Conservation (phyloP, 129 eudicot genomes). For the Cynara cardunculus region DNA sequence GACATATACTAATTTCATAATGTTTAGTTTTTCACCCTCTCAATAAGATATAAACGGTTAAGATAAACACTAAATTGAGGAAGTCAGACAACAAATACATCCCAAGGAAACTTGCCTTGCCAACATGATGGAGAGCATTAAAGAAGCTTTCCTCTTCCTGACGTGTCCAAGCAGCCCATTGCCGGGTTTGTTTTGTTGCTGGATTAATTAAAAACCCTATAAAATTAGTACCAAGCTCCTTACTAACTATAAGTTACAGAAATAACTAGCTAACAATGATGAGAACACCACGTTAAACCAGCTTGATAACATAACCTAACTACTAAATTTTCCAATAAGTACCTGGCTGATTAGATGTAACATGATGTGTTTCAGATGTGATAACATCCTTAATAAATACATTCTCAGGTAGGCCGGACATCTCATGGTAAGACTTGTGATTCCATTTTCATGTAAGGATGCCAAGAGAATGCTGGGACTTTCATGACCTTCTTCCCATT, state of each 20-base stretch:
- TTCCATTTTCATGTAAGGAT: slow-evolving; percentile 46
- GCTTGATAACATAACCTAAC: background rate
- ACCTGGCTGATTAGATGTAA: slow-evolving; percentile 61
- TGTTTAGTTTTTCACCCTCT: background rate
- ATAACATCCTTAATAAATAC: slow-evolving; percentile 37
- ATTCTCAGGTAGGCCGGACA: slow-evolving; percentile 27
- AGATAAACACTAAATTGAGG: background rate
- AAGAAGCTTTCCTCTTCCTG: slow-evolving; percentile 92
- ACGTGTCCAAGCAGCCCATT: slow-evolving; percentile 99
- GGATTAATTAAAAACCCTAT: slow-evolving; percentile 7
- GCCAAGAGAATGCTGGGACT: slow-evolving; percentile 11
- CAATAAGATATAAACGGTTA: background rate
- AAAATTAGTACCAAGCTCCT: background rate
- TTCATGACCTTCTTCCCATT: slow-evolving; percentile 27
- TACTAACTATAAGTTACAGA: background rate
- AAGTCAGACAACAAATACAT: slow-evolving; percentile 6
- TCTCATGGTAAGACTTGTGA: slow-evolving; percentile 36
- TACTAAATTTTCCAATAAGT: background rate
- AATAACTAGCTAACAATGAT: background rate
- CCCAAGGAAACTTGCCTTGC: slow-evolving; percentile 56
- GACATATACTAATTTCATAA: background rate
- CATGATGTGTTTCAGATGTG: slow-evolving; percentile 48
- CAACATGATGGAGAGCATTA: slow-evolving; percentile 88
- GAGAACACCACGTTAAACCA: background rate
- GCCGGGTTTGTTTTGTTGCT: slow-evolving; percentile 72